Base-by-base conservation (phyloP, 2,329 filamentous ascomycete genomes). In the Magnaporthales sp. region DNA sequence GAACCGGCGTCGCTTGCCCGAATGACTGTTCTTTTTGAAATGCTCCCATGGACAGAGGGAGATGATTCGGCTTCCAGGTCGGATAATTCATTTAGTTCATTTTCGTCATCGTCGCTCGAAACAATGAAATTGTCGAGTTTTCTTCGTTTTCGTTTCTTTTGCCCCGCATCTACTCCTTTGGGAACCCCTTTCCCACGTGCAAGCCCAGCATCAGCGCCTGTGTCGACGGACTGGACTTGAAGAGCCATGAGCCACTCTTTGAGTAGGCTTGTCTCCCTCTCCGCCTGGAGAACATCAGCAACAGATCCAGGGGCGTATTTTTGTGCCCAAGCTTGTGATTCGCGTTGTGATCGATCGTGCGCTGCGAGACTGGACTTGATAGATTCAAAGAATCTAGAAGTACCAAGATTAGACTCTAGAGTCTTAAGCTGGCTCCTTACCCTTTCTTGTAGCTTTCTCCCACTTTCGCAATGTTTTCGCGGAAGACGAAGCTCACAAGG, bases 61-160 rank as follows among this genome's bases (percentile, higher is more conserved):
- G 73, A 70, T 79, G 79, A 81, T 66, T 81, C 77, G 22, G 80
- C 79, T 64, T 91, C 88, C 3, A 80, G 79, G 9, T 89, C 89
- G 0, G 85, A 84, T 11, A 93, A 74, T 69, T 92, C 89, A 61
- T 88, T 85, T 81, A 94, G 80, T 68, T 89, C 86, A 69, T 87
- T 81, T 19, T 82, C 80, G 71, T 96, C 91, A 68, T 96, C 90
- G 63, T 91, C 91, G 71, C 89, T 92, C 19, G 88, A 88, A 19
- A 96, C 84, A 63, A 97, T 81, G 70, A 97, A 97, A 1, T 84
- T 90, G 70, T 95, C 90, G 1, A 95, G 78, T 69, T 92, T 91
- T 69, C 90, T 89, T 74, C 88, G 87, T 73, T 88, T 90, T 68
- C 86, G 85, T 75, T 87, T 91, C 74, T 89, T 91, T 70, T 82